Percentiles rank a stretch among this genome's conserved stretches.
These are phyloP conservation scores for Globisporangium spiculum DNA, from an alignment of 352 stramenopile species.

Conservation along the genomic window DNA sequence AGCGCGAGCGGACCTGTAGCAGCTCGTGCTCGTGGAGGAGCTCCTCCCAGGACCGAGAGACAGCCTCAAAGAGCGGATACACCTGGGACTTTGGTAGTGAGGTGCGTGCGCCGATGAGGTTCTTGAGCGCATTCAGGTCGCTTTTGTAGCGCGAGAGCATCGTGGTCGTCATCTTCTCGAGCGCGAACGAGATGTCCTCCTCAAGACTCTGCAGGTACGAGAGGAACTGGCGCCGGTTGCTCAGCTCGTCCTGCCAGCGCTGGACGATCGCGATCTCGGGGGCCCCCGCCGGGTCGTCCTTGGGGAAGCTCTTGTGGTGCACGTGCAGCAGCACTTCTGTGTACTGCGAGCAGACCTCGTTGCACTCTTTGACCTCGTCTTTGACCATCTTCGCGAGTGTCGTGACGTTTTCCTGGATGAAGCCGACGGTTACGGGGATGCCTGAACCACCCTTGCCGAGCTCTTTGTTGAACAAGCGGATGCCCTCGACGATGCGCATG, in stretches of 20 bases:
- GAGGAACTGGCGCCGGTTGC: slow-evolving; percentile 90
- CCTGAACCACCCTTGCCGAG: slow-evolving; percentile 84
- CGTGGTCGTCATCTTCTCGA: slow-evolving; percentile 69
- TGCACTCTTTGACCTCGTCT: slow-evolving; percentile 58
- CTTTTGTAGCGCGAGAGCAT: slow-evolving; percentile 68
- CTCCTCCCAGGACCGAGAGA: slow-evolving; percentile 85
- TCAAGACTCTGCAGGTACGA: slow-evolving; percentile 90
- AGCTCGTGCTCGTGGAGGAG: slow-evolving; percentile 71
- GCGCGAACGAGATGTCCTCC: slow-evolving; percentile 87
- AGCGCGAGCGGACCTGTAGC: slow-evolving; percentile 60
- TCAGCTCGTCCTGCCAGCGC: slow-evolving; percentile 90
- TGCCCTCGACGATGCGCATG: slow-evolving; percentile 89
- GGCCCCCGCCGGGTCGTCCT: background rate
- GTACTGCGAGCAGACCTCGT: slow-evolving; percentile 78
- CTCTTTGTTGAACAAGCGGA: slow-evolving; percentile 92
- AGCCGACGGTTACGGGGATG: slow-evolving; percentile 59
- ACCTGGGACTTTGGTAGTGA: slow-evolving; percentile 93
- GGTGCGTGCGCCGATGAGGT: slow-evolving; percentile 79
- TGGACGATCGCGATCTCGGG: slow-evolving; percentile 44
- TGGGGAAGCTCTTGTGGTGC: slow-evolving; percentile 46
- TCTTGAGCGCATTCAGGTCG: slow-evolving; percentile 67
- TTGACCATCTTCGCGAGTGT: slow-evolving; percentile 46
- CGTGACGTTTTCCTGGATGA: slow-evolving; percentile 54
- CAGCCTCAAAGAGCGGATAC: slow-evolving; percentile 92
- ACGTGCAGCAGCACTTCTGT: slow-evolving; percentile 74